Conservation (phyloP, 148 eudicot genomes). For the Suaeda aralocaspica region DNA sequence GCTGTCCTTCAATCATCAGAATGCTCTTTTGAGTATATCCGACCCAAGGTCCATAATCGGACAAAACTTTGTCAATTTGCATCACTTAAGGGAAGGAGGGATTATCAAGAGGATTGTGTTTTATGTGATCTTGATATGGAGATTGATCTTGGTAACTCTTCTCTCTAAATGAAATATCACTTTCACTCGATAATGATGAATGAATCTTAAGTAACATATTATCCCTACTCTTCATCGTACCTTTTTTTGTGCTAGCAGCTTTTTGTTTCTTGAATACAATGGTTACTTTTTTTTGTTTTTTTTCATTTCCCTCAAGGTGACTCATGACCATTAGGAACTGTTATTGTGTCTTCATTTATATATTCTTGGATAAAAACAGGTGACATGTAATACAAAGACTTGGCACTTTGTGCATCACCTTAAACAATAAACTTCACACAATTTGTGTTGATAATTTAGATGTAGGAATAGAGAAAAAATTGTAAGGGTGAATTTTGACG, state of each 20-base stretch:
- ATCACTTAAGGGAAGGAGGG: conserved; percentile 13
- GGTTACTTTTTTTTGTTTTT: too few species aligned
- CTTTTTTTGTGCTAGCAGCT: too few species aligned
- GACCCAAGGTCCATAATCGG: conserved; percentile 3
- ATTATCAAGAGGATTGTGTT: conserved; percentile 23
- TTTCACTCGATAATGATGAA: too few species aligned
- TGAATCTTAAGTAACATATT: too few species aligned
- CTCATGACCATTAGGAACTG: too few species aligned
- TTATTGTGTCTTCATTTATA: background rate
- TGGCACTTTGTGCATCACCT: background rate
- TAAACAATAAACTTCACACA: background rate
- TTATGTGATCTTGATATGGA: conserved; percentile 18
- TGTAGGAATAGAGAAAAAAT: background rate
- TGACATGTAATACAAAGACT: background rate
- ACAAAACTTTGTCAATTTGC: conserved; percentile 12
- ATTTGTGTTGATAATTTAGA: background rate
- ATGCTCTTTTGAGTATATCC: conserved; percentile 20
- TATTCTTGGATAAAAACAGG: background rate
- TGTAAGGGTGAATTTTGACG: background rate
- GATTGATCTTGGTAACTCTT: conserved; percentile 13
- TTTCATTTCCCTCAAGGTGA: too few species aligned
- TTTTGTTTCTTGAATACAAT: too few species aligned
- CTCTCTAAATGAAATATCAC: background rate
- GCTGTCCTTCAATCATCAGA: conserved; percentile 15
- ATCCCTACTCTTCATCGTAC: too few species aligned